Percentiles rank a stretch among this genome's conserved stretches.
phyloP scores from a whole-genome alignment of 1,284 basidiomycete genomes.

The Abortiporus biennis region DNA sequence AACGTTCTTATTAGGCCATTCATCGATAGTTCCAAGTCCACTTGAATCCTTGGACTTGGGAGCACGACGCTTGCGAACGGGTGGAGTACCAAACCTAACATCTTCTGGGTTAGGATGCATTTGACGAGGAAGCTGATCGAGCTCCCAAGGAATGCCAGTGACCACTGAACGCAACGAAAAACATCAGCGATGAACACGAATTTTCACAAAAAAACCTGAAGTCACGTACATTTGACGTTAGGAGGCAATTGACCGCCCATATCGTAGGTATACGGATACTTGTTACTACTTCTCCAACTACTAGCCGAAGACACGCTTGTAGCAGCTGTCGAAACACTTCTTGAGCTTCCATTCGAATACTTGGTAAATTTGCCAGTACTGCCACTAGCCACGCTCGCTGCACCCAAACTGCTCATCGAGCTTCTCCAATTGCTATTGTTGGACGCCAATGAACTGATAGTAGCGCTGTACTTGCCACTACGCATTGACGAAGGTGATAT shows the following conservation, averaged over 20 bases:
- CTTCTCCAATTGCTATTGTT: slow-evolving; percentile 70
- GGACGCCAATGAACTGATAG: slow-evolving; percentile 53
- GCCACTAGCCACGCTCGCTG: slow-evolving; percentile 48
- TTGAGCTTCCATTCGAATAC: slow-evolving; percentile 69
- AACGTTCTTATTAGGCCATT: slow-evolving; percentile 42
- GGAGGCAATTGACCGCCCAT: slow-evolving; percentile 35
- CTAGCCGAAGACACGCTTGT: slow-evolving; percentile 60
- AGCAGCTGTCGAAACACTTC: slow-evolving; percentile 70
- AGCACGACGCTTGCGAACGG: slow-evolving; percentile 56
- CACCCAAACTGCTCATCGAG: slow-evolving; percentile 64
- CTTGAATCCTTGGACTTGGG: slow-evolving; percentile 55
- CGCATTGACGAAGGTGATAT: slow-evolving; percentile 52
- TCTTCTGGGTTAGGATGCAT: slow-evolving; percentile 52
- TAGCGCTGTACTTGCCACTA: slow-evolving; percentile 42
- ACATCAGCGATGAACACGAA: slow-evolving; percentile 1
- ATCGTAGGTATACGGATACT: slow-evolving; percentile 19
- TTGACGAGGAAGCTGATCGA: slow-evolving; percentile 59
- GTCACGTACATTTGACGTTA: slow-evolving; percentile 72
- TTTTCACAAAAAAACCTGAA: slow-evolving; percentile 13
- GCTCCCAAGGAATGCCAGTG: slow-evolving; percentile 68
- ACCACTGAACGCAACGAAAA: slow-evolving; percentile 42
- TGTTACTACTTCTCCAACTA: slow-evolving; percentile 52
- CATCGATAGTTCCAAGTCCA: slow-evolving; percentile 66
- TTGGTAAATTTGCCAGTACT: slow-evolving; percentile 75
- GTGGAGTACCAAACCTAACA: slow-evolving; percentile 56